Evolutionary conservation across 1,284 basidiomycete genomes (phyloP).

Genomic region (Malassezia slooffiae): DNA sequence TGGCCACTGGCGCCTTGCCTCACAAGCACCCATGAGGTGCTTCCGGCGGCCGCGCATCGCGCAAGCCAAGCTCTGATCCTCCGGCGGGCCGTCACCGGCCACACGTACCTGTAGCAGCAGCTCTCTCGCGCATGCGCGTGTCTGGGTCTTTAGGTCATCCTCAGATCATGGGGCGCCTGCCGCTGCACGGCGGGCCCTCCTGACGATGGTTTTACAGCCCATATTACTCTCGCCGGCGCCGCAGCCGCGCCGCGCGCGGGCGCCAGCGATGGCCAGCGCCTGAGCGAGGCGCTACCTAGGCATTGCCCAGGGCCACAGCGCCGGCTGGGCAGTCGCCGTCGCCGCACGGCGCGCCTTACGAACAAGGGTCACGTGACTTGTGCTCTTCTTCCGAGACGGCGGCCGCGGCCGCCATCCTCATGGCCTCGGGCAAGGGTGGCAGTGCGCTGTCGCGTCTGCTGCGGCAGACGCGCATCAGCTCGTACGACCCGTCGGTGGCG

Average conservation of each 20-base stretch:
- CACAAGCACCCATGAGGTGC: conserved; percentile 1
- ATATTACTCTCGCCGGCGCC: conserved; percentile 10
- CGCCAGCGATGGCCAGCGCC: background rate
- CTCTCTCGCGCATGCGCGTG: conserved; percentile 4
- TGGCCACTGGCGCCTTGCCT: no score
- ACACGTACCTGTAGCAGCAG: background rate
- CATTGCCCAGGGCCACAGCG: no score
- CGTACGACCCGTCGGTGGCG: conserved; percentile 27
- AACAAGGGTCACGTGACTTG: background rate
- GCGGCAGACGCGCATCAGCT: conserved; percentile 26
- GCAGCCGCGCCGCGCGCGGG: conserved; percentile 1
- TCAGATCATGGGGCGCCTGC: conserved; percentile 14
- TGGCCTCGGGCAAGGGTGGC: background rate
- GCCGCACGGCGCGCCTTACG: background rate
- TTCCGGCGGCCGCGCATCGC: background rate
- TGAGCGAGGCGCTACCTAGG: no score
- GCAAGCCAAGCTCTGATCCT: background rate
- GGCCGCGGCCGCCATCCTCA: background rate
- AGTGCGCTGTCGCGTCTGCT: conserved; percentile 26
- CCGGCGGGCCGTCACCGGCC: background rate
- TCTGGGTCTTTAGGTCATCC: conserved; percentile 19
- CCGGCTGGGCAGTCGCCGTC: background rate
- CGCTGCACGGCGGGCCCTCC: conserved; percentile 10
- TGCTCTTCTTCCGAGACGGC: background rate
- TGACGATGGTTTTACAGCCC: conserved; percentile 20